Conservation (phyloP, 352 stramenopile genomes). For the Pilasporangium apinafurcum region DNA sequence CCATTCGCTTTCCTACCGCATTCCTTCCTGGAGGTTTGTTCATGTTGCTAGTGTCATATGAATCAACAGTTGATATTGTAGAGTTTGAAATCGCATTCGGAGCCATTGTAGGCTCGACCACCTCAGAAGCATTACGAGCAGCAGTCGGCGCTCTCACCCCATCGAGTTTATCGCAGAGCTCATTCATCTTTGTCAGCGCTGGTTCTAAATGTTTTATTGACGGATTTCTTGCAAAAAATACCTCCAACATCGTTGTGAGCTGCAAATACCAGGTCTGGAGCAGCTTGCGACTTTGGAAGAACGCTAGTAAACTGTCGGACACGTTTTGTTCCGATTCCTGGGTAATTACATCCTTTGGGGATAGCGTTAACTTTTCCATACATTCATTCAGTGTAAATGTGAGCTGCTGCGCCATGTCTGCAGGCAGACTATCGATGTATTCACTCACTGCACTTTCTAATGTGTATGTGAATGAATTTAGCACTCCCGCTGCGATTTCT, state of each 20-base stretch:
- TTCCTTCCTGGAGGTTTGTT: too few relatives aligned
- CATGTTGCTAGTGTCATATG: too few relatives aligned
- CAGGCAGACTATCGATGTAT: constrained; percentile 17
- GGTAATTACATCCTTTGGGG: too few relatives aligned
- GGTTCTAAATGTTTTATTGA: background rate
- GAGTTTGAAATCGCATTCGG: background rate
- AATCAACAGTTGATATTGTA: background rate
- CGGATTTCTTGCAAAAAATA: constrained; percentile 6
- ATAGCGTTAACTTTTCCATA: constrained; percentile 1
- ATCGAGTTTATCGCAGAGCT: constrained; percentile 6
- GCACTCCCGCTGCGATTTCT: background rate
- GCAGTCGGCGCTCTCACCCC: background rate
- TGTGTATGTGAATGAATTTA: background rate
- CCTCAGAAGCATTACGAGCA: background rate
- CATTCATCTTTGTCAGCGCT: background rate
- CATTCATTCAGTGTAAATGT: background rate
- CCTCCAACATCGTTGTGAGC: constrained; percentile 1
- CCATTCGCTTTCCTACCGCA: constrained; percentile 5
- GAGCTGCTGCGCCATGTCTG: constrained; percentile 1
- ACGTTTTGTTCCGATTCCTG: too few relatives aligned
- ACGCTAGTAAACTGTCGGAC: background rate
- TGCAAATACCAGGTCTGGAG: background rate
- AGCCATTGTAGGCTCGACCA: background rate
- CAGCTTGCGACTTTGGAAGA: background rate
- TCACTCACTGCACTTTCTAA: constrained; percentile 5